Base-by-base conservation (phyloP, 2,329 filamentous ascomycete genomes). In the Exophiala sp. region DNA sequence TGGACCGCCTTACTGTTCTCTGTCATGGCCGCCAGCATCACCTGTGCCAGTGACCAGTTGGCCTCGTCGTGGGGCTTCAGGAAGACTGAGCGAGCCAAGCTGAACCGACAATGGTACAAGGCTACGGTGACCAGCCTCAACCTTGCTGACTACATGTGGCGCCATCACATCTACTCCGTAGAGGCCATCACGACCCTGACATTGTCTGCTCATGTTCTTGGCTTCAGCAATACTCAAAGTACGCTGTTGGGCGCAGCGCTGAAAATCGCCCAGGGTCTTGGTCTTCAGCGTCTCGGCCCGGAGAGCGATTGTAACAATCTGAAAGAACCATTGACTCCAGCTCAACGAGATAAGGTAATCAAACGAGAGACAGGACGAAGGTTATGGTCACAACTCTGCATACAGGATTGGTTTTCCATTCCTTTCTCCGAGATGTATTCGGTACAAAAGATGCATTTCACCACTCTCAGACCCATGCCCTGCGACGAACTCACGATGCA, bases 191-290 rank as follows among this genome's bases (percentile, higher is more conserved):
- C 71, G 8, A 71, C 69, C 1, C 62, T 74, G 29, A 75, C 73
- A 14, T 70, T 73, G 1, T 70, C 70, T 3, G 73, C 73, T 13
- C 74, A 77, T 60, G 62, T 74, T n/a, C 65, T 76, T 1, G 74
- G 74, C 1, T 71, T 70, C 34, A 72, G 72, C 6, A 76, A 75
- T 53, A 70, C 69, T 29, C 73, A 73, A 53, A 70, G 67, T 7
- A 70, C 74, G 1, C 64, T 73, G 22, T 64, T 75, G 7, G 70
- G 69, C 2, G 67, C 71, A 0, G 73, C 70, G 1, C 63, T 72
- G 3, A 65, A 73, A 6, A 74, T 77, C 37, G 73, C 71, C 2
- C 71, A 74, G 57, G 69, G 70, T 0, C 63, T 77, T 0, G 73
- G 71, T 0, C 60, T 77, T 6, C 73, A 77, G 46, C 63, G 68